phyloP scores from a whole-genome alignment of 1,284 basidiomycete genomes.

The Meripilus lineatus region DNA sequence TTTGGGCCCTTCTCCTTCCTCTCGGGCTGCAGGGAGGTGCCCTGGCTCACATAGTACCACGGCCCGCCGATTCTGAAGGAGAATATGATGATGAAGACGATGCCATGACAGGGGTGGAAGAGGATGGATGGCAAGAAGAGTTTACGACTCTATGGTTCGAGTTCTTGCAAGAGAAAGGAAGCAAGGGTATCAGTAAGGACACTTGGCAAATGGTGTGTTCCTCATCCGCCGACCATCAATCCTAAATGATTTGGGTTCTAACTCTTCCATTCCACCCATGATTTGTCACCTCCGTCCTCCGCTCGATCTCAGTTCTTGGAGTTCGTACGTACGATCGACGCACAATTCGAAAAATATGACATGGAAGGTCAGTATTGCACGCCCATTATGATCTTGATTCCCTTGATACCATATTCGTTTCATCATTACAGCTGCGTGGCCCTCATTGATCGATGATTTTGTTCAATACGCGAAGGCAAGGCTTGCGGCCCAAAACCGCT shows the following conservation, averaged over 20 bases:
- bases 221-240: not conserved
- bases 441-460: conserved; percentile 85
- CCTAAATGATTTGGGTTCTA: not conserved
- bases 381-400: not conserved
- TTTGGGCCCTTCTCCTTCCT: conserved; percentile 84
- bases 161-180: conserved; percentile 67
- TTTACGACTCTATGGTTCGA: conserved; percentile 84
- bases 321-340: conserved; percentile 80
- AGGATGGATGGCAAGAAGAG: conserved; percentile 60
- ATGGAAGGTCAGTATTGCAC: conserved; percentile 72
- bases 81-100: conserved; percentile 40
- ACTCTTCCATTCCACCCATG: not conserved
- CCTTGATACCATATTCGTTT: conserved; percentile 1
- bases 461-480: conserved; percentile 62
- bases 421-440: conserved; percentile 73
- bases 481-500: conserved; percentile 9
- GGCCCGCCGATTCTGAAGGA: too few relatives aligned
- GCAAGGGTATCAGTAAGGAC: conserved; percentile 89
- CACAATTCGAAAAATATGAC: conserved; percentile 79
- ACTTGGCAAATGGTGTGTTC: conserved; percentile 83
- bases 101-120: conserved; percentile 27
- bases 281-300: not conserved
- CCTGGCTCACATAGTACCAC: conserved; percentile 41
- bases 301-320: conserved; percentile 59
- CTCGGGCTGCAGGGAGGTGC: conserved; percentile 74